Conservation (phyloP, 345 rosid genomes). For the Zanthoxylum bungeanum region DNA sequence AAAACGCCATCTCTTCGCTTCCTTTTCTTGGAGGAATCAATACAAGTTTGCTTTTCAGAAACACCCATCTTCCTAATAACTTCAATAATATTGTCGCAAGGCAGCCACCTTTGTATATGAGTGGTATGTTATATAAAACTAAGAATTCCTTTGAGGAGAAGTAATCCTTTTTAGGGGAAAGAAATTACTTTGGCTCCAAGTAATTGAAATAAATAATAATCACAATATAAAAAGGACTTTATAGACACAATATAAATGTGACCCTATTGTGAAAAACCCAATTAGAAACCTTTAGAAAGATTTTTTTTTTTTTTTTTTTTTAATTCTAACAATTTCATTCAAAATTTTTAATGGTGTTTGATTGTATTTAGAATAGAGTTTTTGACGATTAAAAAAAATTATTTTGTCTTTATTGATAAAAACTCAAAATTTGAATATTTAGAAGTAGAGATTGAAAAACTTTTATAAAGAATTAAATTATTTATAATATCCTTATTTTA, state of each 20-base stretch:
- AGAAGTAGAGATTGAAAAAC: no score
- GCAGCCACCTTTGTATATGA: background rate
- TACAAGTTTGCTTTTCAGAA: conserved; percentile 12
- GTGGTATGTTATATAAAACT: no score
- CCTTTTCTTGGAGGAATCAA: conserved; percentile 48
- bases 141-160: background rate
- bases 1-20: conserved; percentile 42
- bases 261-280: background rate
- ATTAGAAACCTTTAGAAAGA: background rate
- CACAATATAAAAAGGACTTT: background rate
- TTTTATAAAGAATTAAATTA: no score
- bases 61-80: conserved; percentile 22
- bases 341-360: no score
- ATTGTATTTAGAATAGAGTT: no score
- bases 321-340: background rate
- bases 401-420: no score
- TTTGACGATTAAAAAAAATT: no score
- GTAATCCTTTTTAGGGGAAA: background rate
- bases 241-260: background rate
- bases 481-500: no score
- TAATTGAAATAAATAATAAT: background rate
- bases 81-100: background rate
- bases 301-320: background rate
- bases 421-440: no score
- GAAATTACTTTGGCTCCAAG: conserved; percentile 8